Percentiles rank a stretch among this genome's conserved stretches.
These are phyloP conservation scores for Phytophthora rubi DNA, from an alignment of 352 stramenopile genomes.

Conservation along the genomic window DNA sequence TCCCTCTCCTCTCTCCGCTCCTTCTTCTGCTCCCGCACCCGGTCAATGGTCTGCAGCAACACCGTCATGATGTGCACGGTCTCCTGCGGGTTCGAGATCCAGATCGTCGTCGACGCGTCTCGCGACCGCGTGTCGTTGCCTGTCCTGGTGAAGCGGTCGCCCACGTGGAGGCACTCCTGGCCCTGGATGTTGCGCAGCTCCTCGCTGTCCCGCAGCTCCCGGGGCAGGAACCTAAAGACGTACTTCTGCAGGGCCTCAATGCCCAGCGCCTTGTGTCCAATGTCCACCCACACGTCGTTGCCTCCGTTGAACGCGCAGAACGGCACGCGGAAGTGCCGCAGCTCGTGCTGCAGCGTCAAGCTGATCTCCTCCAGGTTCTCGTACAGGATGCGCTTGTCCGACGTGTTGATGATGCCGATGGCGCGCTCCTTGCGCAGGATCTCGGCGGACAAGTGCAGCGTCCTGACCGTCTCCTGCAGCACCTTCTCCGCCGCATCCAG, in stretches of 20 bases:
- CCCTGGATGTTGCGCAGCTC: constrained; percentile 72
- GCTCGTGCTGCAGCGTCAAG: constrained; percentile 89
- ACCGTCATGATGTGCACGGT: constrained; percentile 95
- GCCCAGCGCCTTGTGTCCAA: constrained; percentile 96
- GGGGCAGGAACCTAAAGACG: constrained; percentile 73
- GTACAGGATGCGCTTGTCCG: constrained; percentile 80
- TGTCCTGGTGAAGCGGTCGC: constrained; percentile 91
- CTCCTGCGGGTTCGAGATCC: constrained; percentile 95
- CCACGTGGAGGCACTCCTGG: constrained; percentile 94
- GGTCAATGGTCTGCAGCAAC: constrained; percentile 82
- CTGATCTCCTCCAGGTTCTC: constrained; percentile 96
- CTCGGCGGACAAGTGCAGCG: constrained; percentile 85
- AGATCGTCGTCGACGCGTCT: constrained; percentile 93
- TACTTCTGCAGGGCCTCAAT: constrained; percentile 93
- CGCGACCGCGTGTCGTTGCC: constrained; percentile 95
- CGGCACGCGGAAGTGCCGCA: constrained; percentile 83
- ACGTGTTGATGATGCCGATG: constrained; percentile 92
- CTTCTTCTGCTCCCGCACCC: constrained; percentile 42
- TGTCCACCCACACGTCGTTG: constrained; percentile 96
- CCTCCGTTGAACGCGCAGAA: constrained; percentile 98
- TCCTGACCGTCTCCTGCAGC: constrained; percentile 71
- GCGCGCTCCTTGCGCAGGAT: constrained; percentile 95
- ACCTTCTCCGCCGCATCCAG: constrained; percentile 86
- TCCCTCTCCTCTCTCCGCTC: constrained; percentile 34
- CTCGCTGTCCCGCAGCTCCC: constrained; percentile 74